These are phyloP conservation scores for Sclerotinia subarctica DNA, from an alignment of 2,329 filamentous ascomycete genomes.

Conservation along the genomic window DNA sequence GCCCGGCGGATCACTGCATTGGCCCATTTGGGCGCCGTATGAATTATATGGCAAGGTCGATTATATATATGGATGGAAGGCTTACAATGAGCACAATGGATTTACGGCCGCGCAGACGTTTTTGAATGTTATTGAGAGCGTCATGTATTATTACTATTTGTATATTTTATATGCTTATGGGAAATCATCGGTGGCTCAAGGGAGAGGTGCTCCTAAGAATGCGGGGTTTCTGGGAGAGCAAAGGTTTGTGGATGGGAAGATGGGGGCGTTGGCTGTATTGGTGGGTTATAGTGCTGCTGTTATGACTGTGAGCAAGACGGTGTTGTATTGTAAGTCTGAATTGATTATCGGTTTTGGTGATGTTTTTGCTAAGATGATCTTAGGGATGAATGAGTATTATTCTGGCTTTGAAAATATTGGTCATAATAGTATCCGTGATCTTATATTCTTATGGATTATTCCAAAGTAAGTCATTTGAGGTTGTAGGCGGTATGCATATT, in stretches of 20 bases:
- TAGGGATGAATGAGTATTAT: constrained; percentile 59
- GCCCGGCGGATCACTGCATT: constrained; percentile 60
- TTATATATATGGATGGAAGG: constrained; percentile 63
- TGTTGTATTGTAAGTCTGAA: constrained; percentile 58
- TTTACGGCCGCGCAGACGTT: constrained; percentile 61
- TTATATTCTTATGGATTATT: constrained; percentile 60
- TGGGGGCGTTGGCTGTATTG: constrained; percentile 54
- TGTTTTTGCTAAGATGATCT: constrained; percentile 16
- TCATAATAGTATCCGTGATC: constrained; percentile 53
- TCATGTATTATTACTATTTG: constrained; percentile 58
- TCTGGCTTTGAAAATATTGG: constrained; percentile 59
- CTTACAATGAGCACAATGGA: constrained; percentile 57
- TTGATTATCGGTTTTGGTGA: not conserved
- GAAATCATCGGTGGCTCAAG: constrained; percentile 35
- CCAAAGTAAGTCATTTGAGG: constrained; percentile 56
- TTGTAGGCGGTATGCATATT: constrained; percentile 10
- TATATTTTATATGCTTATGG: constrained; percentile 49
- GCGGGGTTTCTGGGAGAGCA: constrained; percentile 47
- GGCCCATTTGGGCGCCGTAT: constrained; percentile 62
- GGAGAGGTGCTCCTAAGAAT: constrained; percentile 36
- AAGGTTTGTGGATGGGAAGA: constrained; percentile 49
- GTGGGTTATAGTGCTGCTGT: constrained; percentile 57
- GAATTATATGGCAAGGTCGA: constrained; percentile 64
- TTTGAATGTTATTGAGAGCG: constrained; percentile 59
- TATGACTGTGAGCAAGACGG: constrained; percentile 66